These are phyloP conservation scores for Cercospora berteroae DNA, from an alignment of 2,329 filamentous ascomycete genomes.

Conservation along the genomic window DNA sequence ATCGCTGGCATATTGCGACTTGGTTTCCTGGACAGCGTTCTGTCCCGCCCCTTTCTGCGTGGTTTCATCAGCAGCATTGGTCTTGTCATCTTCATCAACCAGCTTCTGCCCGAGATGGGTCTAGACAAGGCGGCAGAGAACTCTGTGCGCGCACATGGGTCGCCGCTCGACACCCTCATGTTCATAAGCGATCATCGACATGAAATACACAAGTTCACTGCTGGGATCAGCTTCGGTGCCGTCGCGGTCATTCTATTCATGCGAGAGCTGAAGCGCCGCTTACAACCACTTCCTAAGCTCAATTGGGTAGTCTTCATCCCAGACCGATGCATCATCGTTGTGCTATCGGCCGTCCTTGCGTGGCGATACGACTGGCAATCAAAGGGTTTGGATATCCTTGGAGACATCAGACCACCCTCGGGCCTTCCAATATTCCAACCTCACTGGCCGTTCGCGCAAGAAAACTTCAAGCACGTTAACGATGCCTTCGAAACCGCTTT, in stretches of 20 bases:
- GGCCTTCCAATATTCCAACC: slow-evolving; percentile 70
- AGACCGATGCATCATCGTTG: slow-evolving; percentile 86
- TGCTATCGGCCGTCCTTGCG: slow-evolving; percentile 76
- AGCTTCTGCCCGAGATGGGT: slow-evolving; percentile 86
- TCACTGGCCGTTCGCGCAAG: slow-evolving; percentile 76
- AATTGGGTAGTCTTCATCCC: slow-evolving; percentile 77
- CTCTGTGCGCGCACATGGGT: slow-evolving; percentile 71
- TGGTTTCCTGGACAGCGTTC: slow-evolving; percentile 89
- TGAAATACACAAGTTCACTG: slow-evolving; percentile 71
- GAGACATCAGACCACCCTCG: slow-evolving; percentile 68
- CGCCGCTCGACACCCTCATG: slow-evolving; percentile 77
- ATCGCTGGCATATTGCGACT: slow-evolving; percentile 79
- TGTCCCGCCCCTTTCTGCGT: slow-evolving; percentile 86
- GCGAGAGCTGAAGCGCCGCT: slow-evolving; percentile 74
- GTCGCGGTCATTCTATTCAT: slow-evolving; percentile 84
- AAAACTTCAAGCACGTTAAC: slow-evolving; percentile 76
- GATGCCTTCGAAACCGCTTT: slow-evolving; percentile 89
- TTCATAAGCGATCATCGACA: slow-evolving; percentile 70
- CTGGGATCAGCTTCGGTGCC: slow-evolving; percentile 71
- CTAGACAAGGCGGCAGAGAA: slow-evolving; percentile 65
- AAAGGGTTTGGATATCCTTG: slow-evolving; percentile 78
- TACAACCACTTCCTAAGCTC: slow-evolving; percentile 72
- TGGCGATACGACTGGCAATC: slow-evolving; percentile 75
- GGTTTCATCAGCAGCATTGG: slow-evolving; percentile 98
- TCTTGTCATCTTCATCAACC: slow-evolving; percentile 92